These are phyloP conservation scores for Cetradonia linearis DNA, from an alignment of 495 filamentous ascomycete species.

Conservation along the genomic window DNA sequence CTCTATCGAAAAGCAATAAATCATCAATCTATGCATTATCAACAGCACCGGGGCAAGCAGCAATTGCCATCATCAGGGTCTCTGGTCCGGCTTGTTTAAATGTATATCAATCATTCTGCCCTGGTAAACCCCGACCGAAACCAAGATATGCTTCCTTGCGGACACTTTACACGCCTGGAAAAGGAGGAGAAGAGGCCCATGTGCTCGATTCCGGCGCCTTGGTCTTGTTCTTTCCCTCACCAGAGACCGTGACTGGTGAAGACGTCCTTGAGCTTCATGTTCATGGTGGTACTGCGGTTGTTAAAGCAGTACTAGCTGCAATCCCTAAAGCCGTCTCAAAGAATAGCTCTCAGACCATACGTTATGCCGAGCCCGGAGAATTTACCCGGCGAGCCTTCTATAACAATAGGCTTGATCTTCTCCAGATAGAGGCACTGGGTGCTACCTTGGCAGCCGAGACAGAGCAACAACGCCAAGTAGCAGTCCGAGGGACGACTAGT, in stretches of 20 bases:
- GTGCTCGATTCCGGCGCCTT: slow-evolving; percentile 75
- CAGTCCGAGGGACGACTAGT: slow-evolving; percentile 66
- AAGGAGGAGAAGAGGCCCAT: slow-evolving; percentile 26
- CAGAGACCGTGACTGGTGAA: slow-evolving; percentile 81
- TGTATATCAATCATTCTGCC: slow-evolving; percentile 71
- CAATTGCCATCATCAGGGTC: slow-evolving; percentile 82
- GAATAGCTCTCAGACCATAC: slow-evolving; percentile 39
- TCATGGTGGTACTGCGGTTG: slow-evolving; percentile 82
- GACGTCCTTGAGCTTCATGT: slow-evolving; percentile 87
- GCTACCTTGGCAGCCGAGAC: slow-evolving; percentile 80
- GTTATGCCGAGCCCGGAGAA: slow-evolving; percentile 90
- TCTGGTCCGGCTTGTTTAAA: slow-evolving; percentile 68
- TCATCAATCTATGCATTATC: slow-evolving; percentile 86
- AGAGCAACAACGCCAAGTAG: slow-evolving; percentile 82
- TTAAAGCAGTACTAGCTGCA: slow-evolving; percentile 71
- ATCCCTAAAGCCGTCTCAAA: slow-evolving; percentile 41
- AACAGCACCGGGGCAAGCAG: slow-evolving; percentile 73
- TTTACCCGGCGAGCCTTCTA: slow-evolving; percentile 90
- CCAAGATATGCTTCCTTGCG: slow-evolving; percentile 70
- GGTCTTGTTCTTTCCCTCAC: slow-evolving; percentile 77
- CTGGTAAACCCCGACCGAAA: slow-evolving; percentile 48
- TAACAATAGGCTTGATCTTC: slow-evolving; percentile 74
- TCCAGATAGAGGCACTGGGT: slow-evolving; percentile 88
- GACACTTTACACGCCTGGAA: slow-evolving; percentile 57
- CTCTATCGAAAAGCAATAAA: slow-evolving; percentile 8